phyloP scores from a whole-genome alignment of 257 asterid species.

The Nicotiana obtusifolia region DNA sequence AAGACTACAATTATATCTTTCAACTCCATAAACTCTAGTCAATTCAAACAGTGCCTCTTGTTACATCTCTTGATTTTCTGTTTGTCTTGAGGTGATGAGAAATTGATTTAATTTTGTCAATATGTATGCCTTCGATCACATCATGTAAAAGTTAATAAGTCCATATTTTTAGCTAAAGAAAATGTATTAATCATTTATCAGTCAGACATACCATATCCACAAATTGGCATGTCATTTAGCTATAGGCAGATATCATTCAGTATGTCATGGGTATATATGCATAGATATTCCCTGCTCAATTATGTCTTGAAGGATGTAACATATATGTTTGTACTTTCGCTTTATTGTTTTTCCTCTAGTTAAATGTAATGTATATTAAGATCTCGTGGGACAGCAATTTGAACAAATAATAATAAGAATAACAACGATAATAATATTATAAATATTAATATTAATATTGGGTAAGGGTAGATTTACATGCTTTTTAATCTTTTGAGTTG shows the following conservation, averaged over 20 bases:
- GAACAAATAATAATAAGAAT: too few relatives aligned
- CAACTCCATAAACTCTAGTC: not conserved
- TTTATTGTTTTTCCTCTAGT: too few relatives aligned
- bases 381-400: too few relatives aligned
- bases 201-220: not conserved
- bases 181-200: not conserved
- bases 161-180: not conserved
- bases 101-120: not conserved
- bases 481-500: too few relatives aligned
- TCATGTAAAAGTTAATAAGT: not conserved
- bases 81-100: not conserved
- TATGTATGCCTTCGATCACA: not conserved
- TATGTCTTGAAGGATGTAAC: not conserved
- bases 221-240: not conserved
- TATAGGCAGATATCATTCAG: not conserved
- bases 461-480: too few relatives aligned
- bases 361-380: too few relatives aligned
- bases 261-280: not conserved
- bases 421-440: too few relatives aligned
- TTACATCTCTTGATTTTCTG: not conserved
- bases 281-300: not conserved
- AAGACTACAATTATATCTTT: not conserved
- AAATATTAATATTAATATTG: too few relatives aligned
- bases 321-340: not conserved
- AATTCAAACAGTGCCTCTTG: not conserved